These are phyloP conservation scores for Aspergillus campestris DNA, from an alignment of 495 filamentous ascomycete species.

Conservation along the genomic window DNA sequence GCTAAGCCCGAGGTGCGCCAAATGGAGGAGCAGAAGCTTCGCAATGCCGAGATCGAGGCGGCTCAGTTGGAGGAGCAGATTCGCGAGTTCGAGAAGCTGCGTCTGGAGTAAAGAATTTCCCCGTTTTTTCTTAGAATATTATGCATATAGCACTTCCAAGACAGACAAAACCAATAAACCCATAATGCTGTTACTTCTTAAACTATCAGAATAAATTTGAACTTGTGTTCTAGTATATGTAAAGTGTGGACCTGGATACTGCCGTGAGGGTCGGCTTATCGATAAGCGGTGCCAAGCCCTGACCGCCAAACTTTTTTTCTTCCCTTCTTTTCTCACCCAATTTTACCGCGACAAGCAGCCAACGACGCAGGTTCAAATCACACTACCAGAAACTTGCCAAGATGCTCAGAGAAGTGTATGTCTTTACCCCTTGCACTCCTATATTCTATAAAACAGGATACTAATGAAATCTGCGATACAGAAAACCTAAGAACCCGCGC, in stretches of 20 bases:
- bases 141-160: not conserved
- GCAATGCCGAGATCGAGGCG: conserved; percentile 48
- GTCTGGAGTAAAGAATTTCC: conserved; percentile 27
- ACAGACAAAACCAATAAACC: too few relatives aligned
- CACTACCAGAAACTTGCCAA: not conserved
- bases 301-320: conserved; percentile 21
- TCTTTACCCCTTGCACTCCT: not conserved
- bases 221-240: not conserved
- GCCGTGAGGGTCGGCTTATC: conserved; percentile 15
- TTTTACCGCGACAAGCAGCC: conserved; percentile 1
- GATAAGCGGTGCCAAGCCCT: conserved; percentile 20
- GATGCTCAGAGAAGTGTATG: conserved; percentile 33
- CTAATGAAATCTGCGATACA: conserved; percentile 24
- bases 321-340: conserved; percentile 2
- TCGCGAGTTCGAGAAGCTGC: conserved; percentile 41
- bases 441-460: not conserved
- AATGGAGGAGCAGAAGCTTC: conserved; percentile 49
- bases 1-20: conserved; percentile 48
- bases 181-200: too few relatives aligned
- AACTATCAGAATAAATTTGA: conserved; percentile 3
- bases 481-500: conserved; percentile 88
- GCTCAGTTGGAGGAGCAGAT: conserved; percentile 47
- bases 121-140: not conserved
- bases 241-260: too few relatives aligned
- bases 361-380: not conserved